Evolutionary conservation across 352 stramenopile species (phyloP), one percentile per base, ranked within the genome.

Genomic region (Globisporangium nunn): DNA sequence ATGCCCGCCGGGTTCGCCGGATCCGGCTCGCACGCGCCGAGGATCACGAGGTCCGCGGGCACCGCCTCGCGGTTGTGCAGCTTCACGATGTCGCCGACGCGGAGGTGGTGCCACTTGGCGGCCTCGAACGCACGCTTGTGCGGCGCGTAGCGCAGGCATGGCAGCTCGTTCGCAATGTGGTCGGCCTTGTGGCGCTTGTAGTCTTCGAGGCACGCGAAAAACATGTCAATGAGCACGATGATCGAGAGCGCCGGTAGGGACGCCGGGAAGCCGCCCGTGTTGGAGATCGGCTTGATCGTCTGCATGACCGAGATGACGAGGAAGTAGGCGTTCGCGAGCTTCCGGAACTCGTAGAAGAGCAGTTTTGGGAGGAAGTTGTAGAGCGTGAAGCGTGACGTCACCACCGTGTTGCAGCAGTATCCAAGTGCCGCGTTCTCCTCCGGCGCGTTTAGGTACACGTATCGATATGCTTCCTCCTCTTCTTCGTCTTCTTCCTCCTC

Each of bases 301-400:
- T 96, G 85, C 76, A 97, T 88, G 68, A 93, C 72, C 8, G 88
- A 95, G 52, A 98, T 96, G 45, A 97, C 59, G 8, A 98, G 72
- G 60, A 98, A 98, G 63, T 98, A 98, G 50, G 91, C 85, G 65
- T 98, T 98, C 45, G 92, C 92, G 48, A 97, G 71, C 61, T 97
- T 96, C 48, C 70, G 85, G 67, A 93, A 93, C 62, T 93, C 85
- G 68, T 93, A 95, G 50, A 92, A 95, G 23, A 97, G 74, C 54
- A 97, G 69, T 53, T 93, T 96, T 11, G 90, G 90, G 29, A 97
- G 33, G 56, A 97, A 97, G 58, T 93, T 96, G 67, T 91, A 96
- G 35, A 85, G 40, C 31, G 88, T 95, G 66, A 96, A 97, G 56
- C 91, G 88, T 49, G 87, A 95, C 31, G 91, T 97, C 45, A 92